Conservation (phyloP, 1,139 yeast genomes). For the Geotrichum citri-aurantii region DNA sequence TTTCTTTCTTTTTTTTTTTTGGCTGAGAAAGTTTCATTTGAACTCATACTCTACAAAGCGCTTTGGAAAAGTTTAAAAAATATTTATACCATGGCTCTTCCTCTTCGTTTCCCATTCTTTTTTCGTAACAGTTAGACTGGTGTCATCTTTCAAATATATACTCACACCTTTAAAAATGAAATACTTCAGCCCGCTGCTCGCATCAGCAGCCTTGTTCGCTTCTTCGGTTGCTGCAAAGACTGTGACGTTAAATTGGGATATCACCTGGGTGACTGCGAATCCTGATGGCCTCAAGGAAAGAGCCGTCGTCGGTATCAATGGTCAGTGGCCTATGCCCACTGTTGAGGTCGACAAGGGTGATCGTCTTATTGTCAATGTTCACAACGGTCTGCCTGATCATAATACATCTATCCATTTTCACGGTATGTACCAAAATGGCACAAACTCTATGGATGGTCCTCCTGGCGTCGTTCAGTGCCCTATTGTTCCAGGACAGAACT, state of each 20-base stretch:
- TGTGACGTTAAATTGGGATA: constrained; percentile 64
- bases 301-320: constrained; percentile 72
- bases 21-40: neutral
- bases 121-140: neutral
- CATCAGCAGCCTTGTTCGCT: constrained; percentile 16
- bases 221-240: constrained; percentile 45
- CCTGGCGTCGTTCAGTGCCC: constrained; percentile 85
- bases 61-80: neutral
- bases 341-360: constrained; percentile 71
- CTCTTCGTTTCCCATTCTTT: neutral
- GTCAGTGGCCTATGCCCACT: constrained; percentile 80
- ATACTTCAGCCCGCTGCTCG: constrained; percentile 5
- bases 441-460: constrained; percentile 81
- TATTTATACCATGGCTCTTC: neutral
- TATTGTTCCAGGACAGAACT: constrained; percentile 63
- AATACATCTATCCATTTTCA: constrained; percentile 86
- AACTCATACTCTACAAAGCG: neutral
- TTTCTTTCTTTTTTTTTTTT: neutral
- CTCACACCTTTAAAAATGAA: constrained; percentile 5
- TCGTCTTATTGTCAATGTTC: constrained; percentile 59
- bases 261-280: constrained; percentile 64
- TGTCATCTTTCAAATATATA: neutral
- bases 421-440: constrained; percentile 77
- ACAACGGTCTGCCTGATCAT: constrained; percentile 55
- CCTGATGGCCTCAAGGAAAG: constrained; percentile 71